Conservation (phyloP, 1,284 basidiomycete genomes). For the Microbotryum saponariae region DNA sequence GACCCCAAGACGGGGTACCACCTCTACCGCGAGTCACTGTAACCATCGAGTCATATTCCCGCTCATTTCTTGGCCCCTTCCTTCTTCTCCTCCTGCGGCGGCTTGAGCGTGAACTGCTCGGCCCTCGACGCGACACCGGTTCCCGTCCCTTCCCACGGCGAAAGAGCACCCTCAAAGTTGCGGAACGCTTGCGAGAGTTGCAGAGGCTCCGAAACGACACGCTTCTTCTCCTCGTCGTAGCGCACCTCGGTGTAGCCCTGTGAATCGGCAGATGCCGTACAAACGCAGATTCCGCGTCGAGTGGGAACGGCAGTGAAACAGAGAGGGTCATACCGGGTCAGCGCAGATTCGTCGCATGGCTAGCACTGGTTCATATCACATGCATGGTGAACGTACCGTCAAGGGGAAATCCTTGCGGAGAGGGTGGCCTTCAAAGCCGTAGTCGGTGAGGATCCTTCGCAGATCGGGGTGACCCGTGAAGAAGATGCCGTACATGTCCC, state of each 20-base stretch:
- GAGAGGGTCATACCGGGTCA: not conserved
- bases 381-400: conserved; percentile 50
- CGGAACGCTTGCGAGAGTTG: conserved; percentile 98
- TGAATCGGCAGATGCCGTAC: not conserved
- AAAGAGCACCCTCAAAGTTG: conserved; percentile 66
- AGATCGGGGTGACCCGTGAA: conserved; percentile 95
- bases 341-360: not conserved
- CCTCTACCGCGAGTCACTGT: not conserved
- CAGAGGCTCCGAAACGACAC: conserved; percentile 94
- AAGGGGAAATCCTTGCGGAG: conserved; percentile 96
- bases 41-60: not conserved
- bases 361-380: not conserved
- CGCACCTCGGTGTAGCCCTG: conserved; percentile 93
- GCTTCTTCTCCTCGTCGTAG: conserved; percentile 97
- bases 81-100: conserved; percentile 42
- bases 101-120: conserved; percentile 43
- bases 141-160: conserved; percentile 94
- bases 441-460: conserved; percentile 96
- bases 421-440: conserved; percentile 97
- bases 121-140: conserved; percentile 64
- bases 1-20: no score
- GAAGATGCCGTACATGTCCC: conserved; percentile 97
- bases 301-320: not conserved
- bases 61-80: not conserved
- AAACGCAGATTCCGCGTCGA: not conserved